Base-by-base conservation (phyloP, 805 yeast species). In the Jamesozyma piceae region DNA sequence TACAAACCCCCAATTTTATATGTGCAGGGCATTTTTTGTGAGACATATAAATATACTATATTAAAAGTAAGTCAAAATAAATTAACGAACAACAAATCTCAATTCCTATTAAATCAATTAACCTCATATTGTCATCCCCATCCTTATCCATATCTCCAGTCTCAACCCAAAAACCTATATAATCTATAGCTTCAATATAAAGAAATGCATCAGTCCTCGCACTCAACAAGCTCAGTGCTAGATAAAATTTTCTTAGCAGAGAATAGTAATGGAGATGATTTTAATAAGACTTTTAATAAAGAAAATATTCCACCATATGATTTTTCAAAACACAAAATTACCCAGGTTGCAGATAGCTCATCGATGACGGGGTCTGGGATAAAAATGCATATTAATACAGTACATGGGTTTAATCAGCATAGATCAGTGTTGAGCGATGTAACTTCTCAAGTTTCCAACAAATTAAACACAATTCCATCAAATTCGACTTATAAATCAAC, bases 371-470 rank as follows among this genome's bases (percentile, higher is more conserved):
- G 28, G 28, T 11, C 6, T 8, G 11, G 28, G 10, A 11, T 11
- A 8, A 24, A 24, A 24, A 24, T 37, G 22, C 14, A 27, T 8
- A 11, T n/a, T 13, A 18, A 4, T 24, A 15, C 20, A 19, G 13
- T n/a, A 18, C 6, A 30, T 27, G 20, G 13, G 10, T 30, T 37
- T 18, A 43, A 38, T 24, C 49, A 47, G 20, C 55, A 53, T 30
- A 46, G 63, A 35, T 47, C 56, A 9, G 63, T 61, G 6, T 44
- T 61, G 24, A 48, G 60, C 30, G 65, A 61, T 49, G 63, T 61
- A n/a, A 61, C 64, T 1, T 49, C 61, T 10, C 57, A 51, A 28
- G 46, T 58, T 10, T 47, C 51, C 19, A 54, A 53, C 39, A 52
- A 51, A 33, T 36, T 41, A 36, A 41, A 47, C 36, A 32, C 39